Percentiles rank a stretch among this genome's conserved stretches.
These are phyloP conservation scores for Leishmania lainsoni DNA, from an alignment of 208 protist genomes.

Conservation along the genomic window DNA sequence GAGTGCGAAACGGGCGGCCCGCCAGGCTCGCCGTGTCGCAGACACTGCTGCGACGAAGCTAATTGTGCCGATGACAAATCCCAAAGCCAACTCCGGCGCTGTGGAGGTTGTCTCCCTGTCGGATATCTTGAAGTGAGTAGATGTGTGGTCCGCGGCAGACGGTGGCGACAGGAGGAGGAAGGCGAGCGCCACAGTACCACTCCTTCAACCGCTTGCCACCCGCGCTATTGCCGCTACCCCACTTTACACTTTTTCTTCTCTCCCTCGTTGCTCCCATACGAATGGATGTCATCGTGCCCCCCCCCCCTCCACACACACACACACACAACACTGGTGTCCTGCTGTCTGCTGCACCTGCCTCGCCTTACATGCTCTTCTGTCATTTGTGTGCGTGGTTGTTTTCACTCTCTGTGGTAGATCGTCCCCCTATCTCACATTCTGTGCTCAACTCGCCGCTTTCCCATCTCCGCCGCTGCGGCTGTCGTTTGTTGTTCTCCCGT, in stretches of 20 bases:
- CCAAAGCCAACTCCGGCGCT: slow-evolving; percentile 13
- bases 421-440: neutral
- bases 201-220: neutral
- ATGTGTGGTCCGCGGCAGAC: neutral
- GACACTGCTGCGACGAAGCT: slow-evolving; percentile 41
- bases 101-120: slow-evolving; percentile 70
- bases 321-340: neutral
- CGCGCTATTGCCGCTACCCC: neutral
- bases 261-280: neutral
- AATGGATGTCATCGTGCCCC: neutral
- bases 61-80: slow-evolving; percentile 8
- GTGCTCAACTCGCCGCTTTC: neutral
- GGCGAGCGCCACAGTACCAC: neutral
- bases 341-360: neutral
- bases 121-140: slow-evolving; percentile 52
- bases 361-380: neutral
- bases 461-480: neutral
- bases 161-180: neutral
- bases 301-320: neutral
- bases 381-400: neutral
- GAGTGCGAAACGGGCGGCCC: slow-evolving; percentile 51
- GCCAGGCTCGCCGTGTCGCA: slow-evolving; percentile 45
- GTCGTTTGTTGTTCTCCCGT: neutral
- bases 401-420: neutral
- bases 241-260: neutral